Base-by-base conservation (phyloP, 495 filamentous ascomycete species). In the Letharia columbiana region DNA sequence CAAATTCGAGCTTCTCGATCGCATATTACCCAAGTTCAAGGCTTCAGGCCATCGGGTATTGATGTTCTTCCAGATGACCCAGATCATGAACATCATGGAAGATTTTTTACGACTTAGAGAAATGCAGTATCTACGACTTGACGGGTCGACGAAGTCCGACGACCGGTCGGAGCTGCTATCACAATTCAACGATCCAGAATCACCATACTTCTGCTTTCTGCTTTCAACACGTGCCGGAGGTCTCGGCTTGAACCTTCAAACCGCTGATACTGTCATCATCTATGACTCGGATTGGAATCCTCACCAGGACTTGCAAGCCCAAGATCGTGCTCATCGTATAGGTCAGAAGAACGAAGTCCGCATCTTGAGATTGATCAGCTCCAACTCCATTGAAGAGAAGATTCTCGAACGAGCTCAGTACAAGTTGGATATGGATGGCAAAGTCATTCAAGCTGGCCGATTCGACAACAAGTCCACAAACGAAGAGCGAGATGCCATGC, bases 31-130 rank as follows among this genome's bases (percentile, higher is more conserved):
- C 13, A 98, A 98, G 75, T 97, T 98, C 78, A 85, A 88, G 67
- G 83, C 80, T 1, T 89, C 91, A 6, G 89, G 90, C 45, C 94
- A 98, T 83, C 88, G 95, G 71, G 91, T 97, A 60, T 76, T 98
- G 73, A 98, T 98, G 88, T 98, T 98, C 84, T 98, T 98, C 84
- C 94, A 98, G 76, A 98, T 98, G 94, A 98, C 94, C 3, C 91
- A 96, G 50, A 98, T 98, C 73, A 98, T 98, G 94, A 96, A 98
- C 75, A 98, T 98, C 74, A 98, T 98, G 95, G 94, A 98, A 71
- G 94, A 98, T 76, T 98, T 94, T 77, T 80, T 98, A 62, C 89
- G 94, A 7, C 86, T 89, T 65, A 84, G 90, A 57, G 87, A 86
- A 39, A 81, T 96, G 68, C 77, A 86, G 64, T 98, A 96, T 74